These are phyloP conservation scores for Debaryomycetaceae sp. DNA, from an alignment of 1,139 yeast genomes.

Conservation along the genomic window DNA sequence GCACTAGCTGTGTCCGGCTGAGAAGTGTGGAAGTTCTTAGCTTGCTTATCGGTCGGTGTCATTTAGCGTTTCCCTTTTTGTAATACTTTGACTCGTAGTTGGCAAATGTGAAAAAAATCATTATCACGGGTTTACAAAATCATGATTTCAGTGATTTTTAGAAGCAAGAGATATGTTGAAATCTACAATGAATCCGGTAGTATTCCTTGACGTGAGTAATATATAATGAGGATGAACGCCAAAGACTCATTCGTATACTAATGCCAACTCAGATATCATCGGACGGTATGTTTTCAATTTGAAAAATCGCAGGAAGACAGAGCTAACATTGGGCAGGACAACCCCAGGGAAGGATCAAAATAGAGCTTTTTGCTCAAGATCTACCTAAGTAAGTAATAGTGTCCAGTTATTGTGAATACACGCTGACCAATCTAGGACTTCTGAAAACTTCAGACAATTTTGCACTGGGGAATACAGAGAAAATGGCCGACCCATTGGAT, in stretches of 20 bases:
- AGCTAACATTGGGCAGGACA: background rate
- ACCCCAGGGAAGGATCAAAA: slow-evolving; percentile 38
- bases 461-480: slow-evolving; percentile 51
- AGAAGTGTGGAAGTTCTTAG: slow-evolving; percentile 50
- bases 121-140: no score
- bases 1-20: slow-evolving; percentile 71
- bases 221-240: background rate
- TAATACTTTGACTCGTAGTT: background rate
- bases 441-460: slow-evolving; percentile 53
- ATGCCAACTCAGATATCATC: background rate
- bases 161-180: background rate
- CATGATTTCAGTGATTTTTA: background rate
- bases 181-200: slow-evolving; percentile 22
- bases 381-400: slow-evolving; percentile 32
- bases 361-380: slow-evolving; percentile 37
- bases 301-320: background rate
- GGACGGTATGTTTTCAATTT: background rate
- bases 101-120: no score
- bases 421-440: slow-evolving; percentile 22
- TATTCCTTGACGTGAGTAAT: slow-evolving; percentile 34
- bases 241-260: background rate
- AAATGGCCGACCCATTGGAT: slow-evolving; percentile 31
- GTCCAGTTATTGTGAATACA: background rate
- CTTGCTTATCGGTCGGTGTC: slow-evolving; percentile 3
- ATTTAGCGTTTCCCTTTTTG: background rate